Base-by-base conservation (phyloP, 225 moss, liverwort and hornwort genomes). In the Sphagnum contortum region DNA sequence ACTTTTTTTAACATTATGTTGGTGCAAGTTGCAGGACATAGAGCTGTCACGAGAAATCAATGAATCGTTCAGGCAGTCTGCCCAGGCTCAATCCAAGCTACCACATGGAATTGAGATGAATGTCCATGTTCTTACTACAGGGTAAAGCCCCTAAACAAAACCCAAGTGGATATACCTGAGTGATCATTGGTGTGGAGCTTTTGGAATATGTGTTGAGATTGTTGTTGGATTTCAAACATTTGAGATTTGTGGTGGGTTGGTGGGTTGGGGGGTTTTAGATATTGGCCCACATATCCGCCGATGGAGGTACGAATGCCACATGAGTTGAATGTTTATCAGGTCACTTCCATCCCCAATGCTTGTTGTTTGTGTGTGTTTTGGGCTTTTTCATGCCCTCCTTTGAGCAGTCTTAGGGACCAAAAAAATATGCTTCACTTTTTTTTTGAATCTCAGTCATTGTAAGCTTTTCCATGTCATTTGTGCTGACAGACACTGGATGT, bases 271-370 rank as follows among this genome's bases (percentile, higher is more conserved):
- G 45, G 47, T 10, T 71, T 68, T 77, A 96, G 96, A 49, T 96
- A 96, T 73, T 96, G 96, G 96, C 96, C 96, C 61, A 96, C 96
- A 14, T 96, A 96, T 71, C 92, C 92, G 55, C 96, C 96, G 9
- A 96, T 96, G 96, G 96, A 96, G 75, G 88, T 92, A 55, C 77
- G 90, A 67, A 88, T 96, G 51, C 96, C 96, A 29, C 92, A 87
- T 62, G 96, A 96, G 71, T 87, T 96, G 69, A 96, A 96, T 81
- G 96, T 87, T 60, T 96, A 96, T 74, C 96, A 96, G 87, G 87
- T 87, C 8, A 66, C 47, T 55, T 44, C 12, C 52, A 4, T 52
- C 11, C 54, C 55, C 10, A 11, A 12, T 66, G 12, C 10, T 49
- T 12, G 48, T n/a, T 61, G 46, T 8, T 9, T 44, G 2, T 60